Conservation (phyloP, 108 stramenopile genomes). For the Nannochloropsis gaditana region DNA sequence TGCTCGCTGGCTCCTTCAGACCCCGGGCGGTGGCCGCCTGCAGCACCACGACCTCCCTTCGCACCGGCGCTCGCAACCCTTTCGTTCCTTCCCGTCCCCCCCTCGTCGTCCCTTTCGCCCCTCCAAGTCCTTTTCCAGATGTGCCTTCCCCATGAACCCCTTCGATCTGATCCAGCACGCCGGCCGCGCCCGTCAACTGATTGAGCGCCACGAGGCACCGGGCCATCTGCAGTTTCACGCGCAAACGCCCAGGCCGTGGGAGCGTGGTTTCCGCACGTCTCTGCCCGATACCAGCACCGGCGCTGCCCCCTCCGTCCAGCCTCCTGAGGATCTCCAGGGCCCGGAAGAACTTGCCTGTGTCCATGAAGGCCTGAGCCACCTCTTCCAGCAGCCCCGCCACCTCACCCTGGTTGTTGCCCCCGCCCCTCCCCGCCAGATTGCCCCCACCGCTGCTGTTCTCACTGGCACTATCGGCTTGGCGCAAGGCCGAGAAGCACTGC, state of each 20-base stretch:
- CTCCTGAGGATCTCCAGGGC: not conserved
- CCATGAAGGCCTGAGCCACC: not conserved
- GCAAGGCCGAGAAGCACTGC: not conserved
- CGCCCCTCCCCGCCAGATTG: not conserved
- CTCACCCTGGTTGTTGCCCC: not conserved
- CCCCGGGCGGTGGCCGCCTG: not conserved
- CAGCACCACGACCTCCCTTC: conserved; percentile 16
- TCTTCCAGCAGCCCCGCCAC: not conserved
- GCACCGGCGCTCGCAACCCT: not conserved
- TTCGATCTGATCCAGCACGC: not conserved
- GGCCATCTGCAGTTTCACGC: not conserved
- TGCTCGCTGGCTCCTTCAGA: not conserved
- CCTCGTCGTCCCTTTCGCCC: not conserved
- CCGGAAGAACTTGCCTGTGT: not conserved
- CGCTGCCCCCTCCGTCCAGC: not conserved
- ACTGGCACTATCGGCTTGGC: not conserved
- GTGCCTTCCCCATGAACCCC: not conserved
- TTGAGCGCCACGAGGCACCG: not conserved
- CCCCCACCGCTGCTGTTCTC: not conserved
- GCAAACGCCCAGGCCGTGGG: not conserved
- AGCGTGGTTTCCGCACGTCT: not conserved
- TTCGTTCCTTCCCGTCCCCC: not conserved
- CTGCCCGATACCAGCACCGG: not conserved
- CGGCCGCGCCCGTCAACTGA: not conserved
- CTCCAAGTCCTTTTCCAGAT: not conserved